Percentiles rank a stretch among this genome's conserved stretches.
Evolutionary conservation across 192 early-diverging fungal species (phyloP).

Genomic region (Entomortierella chlamydospora): DNA sequence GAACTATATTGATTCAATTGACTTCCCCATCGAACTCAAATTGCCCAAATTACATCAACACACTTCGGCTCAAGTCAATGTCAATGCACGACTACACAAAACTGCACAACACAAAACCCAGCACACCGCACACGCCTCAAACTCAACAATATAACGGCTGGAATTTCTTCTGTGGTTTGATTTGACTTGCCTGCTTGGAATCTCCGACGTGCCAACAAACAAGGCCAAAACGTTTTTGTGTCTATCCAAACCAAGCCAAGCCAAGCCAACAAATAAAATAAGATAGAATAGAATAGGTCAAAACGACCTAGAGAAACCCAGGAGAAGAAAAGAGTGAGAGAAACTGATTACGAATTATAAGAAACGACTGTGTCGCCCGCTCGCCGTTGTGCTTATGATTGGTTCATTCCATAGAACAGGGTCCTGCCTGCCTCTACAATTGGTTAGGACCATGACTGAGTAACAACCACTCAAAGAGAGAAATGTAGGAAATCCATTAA

Average conservation of each 20-base stretch:
- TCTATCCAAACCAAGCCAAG: no score
- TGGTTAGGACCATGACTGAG: background rate
- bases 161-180: no score
- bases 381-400: constrained; percentile 23
- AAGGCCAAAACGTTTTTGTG: background rate
- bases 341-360: background rate
- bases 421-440: background rate
- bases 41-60: background rate
- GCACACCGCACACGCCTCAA: no score
- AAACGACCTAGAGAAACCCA: background rate
- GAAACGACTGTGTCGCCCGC: constrained; percentile 10
- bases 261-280: background rate
- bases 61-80: no score
- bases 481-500: background rate
- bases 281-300: background rate
- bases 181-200: no score
- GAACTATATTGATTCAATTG: no score
- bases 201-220: background rate
- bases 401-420: background rate
- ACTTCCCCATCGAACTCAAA: background rate
- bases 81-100: background rate
- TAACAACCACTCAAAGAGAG: background rate
- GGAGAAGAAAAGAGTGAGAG: background rate
- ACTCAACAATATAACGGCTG: no score
- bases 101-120: no score